These are phyloP conservation scores for Sporothrix protearum DNA, from an alignment of 2,329 filamentous ascomycete species.

Conservation along the genomic window DNA sequence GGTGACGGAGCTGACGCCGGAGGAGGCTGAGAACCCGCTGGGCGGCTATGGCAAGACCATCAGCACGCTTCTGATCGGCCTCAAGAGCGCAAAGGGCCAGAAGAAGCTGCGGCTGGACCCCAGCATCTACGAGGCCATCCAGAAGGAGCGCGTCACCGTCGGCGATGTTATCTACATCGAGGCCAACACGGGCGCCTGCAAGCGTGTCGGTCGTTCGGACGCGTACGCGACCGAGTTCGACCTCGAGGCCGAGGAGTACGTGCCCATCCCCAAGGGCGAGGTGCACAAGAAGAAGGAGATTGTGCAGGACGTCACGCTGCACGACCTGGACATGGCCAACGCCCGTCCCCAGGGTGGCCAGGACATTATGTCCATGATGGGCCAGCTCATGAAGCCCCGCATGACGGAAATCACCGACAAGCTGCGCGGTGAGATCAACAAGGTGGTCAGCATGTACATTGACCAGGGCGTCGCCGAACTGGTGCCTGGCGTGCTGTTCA, in stretches of 20 bases:
- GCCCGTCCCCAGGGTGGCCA: constrained; percentile 92
- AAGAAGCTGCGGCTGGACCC: constrained; percentile 97
- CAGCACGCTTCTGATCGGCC: constrained; percentile 85
- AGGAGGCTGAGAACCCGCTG: constrained; percentile 96
- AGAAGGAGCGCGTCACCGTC: constrained; percentile 93
- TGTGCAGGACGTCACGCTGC: constrained; percentile 94
- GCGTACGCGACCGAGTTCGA: constrained; percentile 98
- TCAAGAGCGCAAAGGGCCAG: constrained; percentile 93
- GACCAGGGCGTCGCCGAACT: constrained; percentile 97
- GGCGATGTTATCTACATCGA: constrained; percentile 99
- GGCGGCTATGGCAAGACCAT: constrained; percentile 98
- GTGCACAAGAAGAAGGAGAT: constrained; percentile 99
- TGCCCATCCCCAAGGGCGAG: constrained; percentile 96
- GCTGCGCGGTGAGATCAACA: constrained; percentile 92
- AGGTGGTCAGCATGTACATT: constrained; percentile 98
- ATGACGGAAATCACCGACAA: constrained; percentile 99
- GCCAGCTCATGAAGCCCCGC: constrained; percentile 98
- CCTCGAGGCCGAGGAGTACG: constrained; percentile 97
- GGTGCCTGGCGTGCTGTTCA: constrained; percentile 96
- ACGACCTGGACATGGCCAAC: constrained; percentile 95
- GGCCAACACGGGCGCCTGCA: constrained; percentile 96
- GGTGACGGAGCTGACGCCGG: constrained; percentile 93
- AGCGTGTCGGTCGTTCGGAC: constrained; percentile 91
- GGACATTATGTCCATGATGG: constrained; percentile 99
- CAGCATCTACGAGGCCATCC: constrained; percentile 98